phyloP scores from a whole-genome alignment of 2,329 filamentous ascomycete genomes.

The Fusarium poae region DNA sequence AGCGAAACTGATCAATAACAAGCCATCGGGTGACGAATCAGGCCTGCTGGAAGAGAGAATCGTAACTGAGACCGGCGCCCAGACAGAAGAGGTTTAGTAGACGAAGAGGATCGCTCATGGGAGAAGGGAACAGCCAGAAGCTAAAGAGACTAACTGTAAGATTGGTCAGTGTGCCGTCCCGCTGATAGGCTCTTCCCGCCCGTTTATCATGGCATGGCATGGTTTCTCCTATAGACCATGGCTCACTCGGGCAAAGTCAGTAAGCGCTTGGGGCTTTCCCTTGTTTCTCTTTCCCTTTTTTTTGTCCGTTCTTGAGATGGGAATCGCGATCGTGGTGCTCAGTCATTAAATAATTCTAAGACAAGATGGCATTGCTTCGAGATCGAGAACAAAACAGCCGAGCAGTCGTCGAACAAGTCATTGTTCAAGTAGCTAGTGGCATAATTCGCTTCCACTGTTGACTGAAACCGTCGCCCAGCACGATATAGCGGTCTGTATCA shows the following conservation, averaged over 20 bases:
- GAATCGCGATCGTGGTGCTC: slow-evolving; percentile 19
- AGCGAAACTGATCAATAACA: slow-evolving; percentile 25
- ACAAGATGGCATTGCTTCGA: slow-evolving; percentile 11
- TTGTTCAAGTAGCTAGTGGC: slow-evolving; percentile 18
- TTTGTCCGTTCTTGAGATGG: slow-evolving; percentile 13
- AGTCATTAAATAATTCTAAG: background rate
- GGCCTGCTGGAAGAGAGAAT: slow-evolving; percentile 31
- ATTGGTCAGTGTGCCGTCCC: slow-evolving; percentile 41
- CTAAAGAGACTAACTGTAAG: slow-evolving; percentile 21
- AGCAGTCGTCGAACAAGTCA: background rate
- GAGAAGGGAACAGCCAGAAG: background rate
- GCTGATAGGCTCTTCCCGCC: slow-evolving; percentile 43
- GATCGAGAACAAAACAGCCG: background rate
- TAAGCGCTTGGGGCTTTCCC: slow-evolving; percentile 33
- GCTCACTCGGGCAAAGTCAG: slow-evolving; percentile 22
- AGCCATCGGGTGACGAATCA: slow-evolving; percentile 12
- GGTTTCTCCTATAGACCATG: slow-evolving; percentile 22
- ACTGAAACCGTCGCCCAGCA: slow-evolving; percentile 7
- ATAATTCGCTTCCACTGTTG: slow-evolving; percentile 1
- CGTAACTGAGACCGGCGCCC: slow-evolving; percentile 23
- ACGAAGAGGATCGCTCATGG: slow-evolving; percentile 11
- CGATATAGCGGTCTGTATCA: slow-evolving; percentile 35
- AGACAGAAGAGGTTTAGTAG: slow-evolving; percentile 40
- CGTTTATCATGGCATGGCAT: slow-evolving; percentile 27
- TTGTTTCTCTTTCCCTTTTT: slow-evolving; percentile 16